Evolutionary conservation across 768 basidiomycete genomes (phyloP), one percentile per base, ranked within the genome.

Genomic region (Hortiboletus campestris): DNA sequence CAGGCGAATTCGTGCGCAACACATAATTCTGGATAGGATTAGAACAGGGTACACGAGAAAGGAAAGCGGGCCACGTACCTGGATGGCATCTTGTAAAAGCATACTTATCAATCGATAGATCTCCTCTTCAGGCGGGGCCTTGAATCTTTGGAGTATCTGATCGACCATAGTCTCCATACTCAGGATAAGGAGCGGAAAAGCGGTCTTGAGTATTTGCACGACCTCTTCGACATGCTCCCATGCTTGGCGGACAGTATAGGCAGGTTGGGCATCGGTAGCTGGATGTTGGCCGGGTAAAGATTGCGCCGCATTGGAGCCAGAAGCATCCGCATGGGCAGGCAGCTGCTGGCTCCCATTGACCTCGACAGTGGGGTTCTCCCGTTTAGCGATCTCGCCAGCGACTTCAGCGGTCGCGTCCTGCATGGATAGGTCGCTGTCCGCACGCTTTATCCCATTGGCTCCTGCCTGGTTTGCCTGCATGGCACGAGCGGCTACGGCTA

Each of bases 141-240:
- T 96, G 76, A 98, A 96, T 49, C 94, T 84, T 55, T 85, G 82
- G 20, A 85, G 80, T 60, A 99, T 89, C 72, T 98, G 94, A 61
- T 99, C 97, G 5, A 95, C 89, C 81, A 98, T 89, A 16, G 93
- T 95, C 75, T 99, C 97, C 79, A 99, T 80, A 53, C 94, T 97
- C 20, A 98, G 77, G 31, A 96, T 91, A 35, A 99, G 81, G 8
- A 99, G 80, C 0, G 97, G 97, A 79, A 95, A 97, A 0, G 92
- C 88, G 0, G 96, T 97, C 75, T 99, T 98, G 64, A 98, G 78
- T 36, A 92, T 86, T 67, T 94, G 89, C 40, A 94, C 84, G 54
- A 98, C 84, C 67, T 98, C 97, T 20, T 99, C 97, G 8, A 97
- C 85, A 63, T 89, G 81, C 51, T 98, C 96, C 82, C 85, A 91